Conservation (phyloP, 2,329 filamentous ascomycete species). For the Cordyceps javanica region DNA sequence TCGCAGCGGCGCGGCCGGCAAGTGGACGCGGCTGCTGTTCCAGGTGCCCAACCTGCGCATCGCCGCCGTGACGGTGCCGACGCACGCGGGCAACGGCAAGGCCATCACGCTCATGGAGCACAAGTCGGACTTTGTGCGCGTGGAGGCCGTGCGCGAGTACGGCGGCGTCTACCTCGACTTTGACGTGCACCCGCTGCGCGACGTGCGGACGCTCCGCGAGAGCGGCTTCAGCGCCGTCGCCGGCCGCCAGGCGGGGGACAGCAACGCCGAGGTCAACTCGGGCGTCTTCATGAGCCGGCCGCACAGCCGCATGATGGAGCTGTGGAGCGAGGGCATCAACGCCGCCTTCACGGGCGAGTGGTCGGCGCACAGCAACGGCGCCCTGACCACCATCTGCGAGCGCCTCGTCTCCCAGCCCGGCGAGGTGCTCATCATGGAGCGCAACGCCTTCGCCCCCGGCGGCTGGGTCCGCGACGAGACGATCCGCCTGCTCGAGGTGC, state of each 20-base stretch:
- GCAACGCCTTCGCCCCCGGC: constrained; percentile 16
- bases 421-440: constrained; percentile 19
- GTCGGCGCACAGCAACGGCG: constrained; percentile 19
- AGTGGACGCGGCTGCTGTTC: constrained; percentile 20
- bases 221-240: constrained; percentile 14
- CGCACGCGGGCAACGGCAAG: constrained; percentile 14
- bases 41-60: constrained; percentile 13
- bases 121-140: constrained; percentile 20
- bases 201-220: constrained; percentile 14
- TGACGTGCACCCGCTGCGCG: constrained; percentile 14
- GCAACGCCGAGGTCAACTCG: constrained; percentile 13
- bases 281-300: constrained; percentile 13
- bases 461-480: constrained; percentile 13
- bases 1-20: constrained; percentile 12
- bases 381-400: constrained; percentile 32
- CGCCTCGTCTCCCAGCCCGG: constrained; percentile 31
- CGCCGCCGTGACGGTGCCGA: constrained; percentile 8
- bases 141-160: constrained; percentile 14
- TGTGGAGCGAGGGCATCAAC: constrained; percentile 16
- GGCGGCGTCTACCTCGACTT: constrained; percentile 16
- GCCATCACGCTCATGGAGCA: constrained; percentile 16
- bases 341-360: constrained; percentile 19
- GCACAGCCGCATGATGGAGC: background rate
- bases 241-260: constrained; percentile 8
- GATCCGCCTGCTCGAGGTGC: constrained; percentile 8